These are phyloP conservation scores for Rhododendron ferrugineum DNA, from an alignment of 148 eudicot genomes.

Conservation along the genomic window DNA sequence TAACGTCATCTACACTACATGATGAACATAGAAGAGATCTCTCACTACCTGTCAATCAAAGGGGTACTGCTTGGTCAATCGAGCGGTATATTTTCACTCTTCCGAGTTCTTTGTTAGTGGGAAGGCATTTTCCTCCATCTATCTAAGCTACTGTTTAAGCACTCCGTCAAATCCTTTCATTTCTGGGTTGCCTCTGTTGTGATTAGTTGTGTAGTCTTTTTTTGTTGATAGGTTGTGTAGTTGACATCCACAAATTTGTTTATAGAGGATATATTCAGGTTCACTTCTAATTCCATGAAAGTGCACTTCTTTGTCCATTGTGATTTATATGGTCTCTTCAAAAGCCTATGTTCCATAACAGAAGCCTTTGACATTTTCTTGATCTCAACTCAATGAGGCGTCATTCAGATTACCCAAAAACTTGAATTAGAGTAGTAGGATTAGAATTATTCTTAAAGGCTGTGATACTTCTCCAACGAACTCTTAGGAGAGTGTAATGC, in stretches of 20 bases:
- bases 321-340: neutral
- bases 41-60: neutral
- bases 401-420: neutral
- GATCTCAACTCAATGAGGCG: neutral
- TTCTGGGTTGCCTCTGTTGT: neutral
- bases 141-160: neutral
- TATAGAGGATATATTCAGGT: neutral
- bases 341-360: neutral
- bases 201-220: neutral
- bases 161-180: neutral
- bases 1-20: constrained; percentile 30
- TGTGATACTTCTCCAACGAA: neutral
- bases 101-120: neutral
- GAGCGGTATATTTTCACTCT: neutral
- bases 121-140: neutral
- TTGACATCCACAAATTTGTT: neutral
- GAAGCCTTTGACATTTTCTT: neutral
- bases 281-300: constrained; percentile 19
- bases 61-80: constrained; percentile 4
- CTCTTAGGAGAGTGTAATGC: neutral
- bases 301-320: constrained; percentile 2
- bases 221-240: neutral
- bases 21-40: constrained; percentile 14
- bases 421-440: neutral
- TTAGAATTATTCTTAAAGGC: neutral